These are phyloP conservation scores for Ramichloridium luteum DNA, from an alignment of 2,329 filamentous ascomycete species.

Conservation along the genomic window DNA sequence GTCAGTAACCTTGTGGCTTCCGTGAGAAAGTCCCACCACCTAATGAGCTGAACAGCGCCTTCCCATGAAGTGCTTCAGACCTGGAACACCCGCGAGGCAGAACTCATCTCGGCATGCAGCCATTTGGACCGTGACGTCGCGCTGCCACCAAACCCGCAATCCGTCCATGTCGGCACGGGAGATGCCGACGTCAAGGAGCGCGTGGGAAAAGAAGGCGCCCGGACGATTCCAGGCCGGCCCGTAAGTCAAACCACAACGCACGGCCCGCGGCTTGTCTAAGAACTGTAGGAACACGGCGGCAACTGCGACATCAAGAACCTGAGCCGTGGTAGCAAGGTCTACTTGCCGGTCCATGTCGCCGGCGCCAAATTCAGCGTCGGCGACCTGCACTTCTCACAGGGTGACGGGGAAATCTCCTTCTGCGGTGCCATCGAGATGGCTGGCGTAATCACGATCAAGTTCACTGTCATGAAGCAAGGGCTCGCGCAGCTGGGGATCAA, in stretches of 20 bases:
- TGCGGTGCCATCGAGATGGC: slow-evolving; percentile 80
- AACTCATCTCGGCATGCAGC: slow-evolving; percentile 58
- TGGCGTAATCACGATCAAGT: slow-evolving; percentile 79
- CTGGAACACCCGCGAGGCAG: slow-evolving; percentile 75
- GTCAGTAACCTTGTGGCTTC: no score
- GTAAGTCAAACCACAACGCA: no score
- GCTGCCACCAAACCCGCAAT: slow-evolving; percentile 59
- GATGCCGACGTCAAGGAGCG: slow-evolving; percentile 45
- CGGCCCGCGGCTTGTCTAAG: no score
- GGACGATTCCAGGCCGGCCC: slow-evolving; percentile 72
- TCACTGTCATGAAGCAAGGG: slow-evolving; percentile 74
- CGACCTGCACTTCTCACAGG: slow-evolving; percentile 58
- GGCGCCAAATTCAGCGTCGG: slow-evolving; percentile 87
- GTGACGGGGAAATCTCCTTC: slow-evolving; percentile 80
- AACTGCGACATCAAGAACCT: slow-evolving; percentile 91
- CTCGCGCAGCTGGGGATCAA: slow-evolving; percentile 64
- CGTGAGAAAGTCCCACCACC: no score
- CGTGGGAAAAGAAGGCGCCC: slow-evolving; percentile 64
- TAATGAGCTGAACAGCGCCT: no score
- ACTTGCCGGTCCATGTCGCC: slow-evolving; percentile 72
- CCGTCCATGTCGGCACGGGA: slow-evolving; percentile 59
- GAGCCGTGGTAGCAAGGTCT: slow-evolving; percentile 66
- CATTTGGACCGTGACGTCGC: slow-evolving; percentile 61
- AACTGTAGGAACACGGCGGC: slow-evolving; percentile 81
- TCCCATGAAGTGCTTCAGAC: slow-evolving; percentile 62